Evolutionary conservation across 2,329 filamentous ascomycete genomes (phyloP).

Genomic region (Hypoxylon sp.): DNA sequence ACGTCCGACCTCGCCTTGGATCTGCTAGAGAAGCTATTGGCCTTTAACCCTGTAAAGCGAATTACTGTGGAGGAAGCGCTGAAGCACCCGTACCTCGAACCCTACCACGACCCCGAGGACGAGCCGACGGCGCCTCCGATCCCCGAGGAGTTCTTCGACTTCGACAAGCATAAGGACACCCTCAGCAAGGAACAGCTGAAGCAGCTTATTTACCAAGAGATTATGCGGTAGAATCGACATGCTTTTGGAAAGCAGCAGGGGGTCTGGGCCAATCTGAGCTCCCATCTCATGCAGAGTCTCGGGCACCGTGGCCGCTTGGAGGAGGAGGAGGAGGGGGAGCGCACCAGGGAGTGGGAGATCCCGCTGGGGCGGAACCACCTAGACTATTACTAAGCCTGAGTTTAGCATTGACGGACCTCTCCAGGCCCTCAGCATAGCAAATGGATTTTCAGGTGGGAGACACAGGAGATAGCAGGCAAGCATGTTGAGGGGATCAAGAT

Average conservation of each 20-base stretch:
- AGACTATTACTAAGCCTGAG: background rate
- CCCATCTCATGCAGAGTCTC: conserved; percentile 14
- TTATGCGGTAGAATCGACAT: conserved; percentile 69
- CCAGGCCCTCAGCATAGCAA: conserved; percentile 16
- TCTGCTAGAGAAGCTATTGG: conserved; percentile 92
- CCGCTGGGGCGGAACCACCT: background rate
- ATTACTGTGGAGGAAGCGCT: conserved; percentile 98
- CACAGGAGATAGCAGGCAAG: conserved; percentile 1
- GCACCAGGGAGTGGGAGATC: background rate
- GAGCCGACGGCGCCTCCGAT: conserved; percentile 97
- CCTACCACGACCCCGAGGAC: conserved; percentile 98
- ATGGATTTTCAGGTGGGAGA: background rate
- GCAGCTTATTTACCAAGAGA: conserved; percentile 97
- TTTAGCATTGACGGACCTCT: background rate
- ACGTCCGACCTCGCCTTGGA: conserved; percentile 98
- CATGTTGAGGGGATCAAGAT: background rate
- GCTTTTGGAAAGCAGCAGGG: conserved; percentile 13
- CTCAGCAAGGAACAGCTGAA: conserved; percentile 98
- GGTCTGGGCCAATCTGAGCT: conserved; percentile 6
- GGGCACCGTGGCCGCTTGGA: background rate
- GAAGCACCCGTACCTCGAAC: conserved; percentile 97
- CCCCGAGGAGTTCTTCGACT: conserved; percentile 99
- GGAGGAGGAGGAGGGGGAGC: background rate
- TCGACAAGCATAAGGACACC: conserved; percentile 99
- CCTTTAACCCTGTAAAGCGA: conserved; percentile 98